Percentiles rank a stretch among this genome's conserved stretches.
Evolutionary conservation across 805 yeast species (phyloP).

Genomic region (Starmerella davenportii): DNA sequence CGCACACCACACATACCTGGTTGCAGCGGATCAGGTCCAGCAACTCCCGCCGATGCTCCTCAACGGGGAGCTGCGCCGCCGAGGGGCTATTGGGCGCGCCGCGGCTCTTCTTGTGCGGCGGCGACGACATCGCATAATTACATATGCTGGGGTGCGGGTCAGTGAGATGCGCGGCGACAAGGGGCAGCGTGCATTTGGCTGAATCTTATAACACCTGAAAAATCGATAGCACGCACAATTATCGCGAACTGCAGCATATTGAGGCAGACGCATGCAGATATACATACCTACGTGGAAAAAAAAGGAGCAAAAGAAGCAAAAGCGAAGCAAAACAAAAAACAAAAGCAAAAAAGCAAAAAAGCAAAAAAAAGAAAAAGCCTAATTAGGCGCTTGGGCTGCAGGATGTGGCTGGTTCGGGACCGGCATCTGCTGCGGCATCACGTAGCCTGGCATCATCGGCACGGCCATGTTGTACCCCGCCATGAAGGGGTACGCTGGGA

Average conservation of each 20-base stretch:
- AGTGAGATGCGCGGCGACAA: too few relatives aligned
- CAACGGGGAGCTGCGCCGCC: constrained; percentile 42
- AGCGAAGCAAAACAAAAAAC: neutral
- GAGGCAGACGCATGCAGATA: too few relatives aligned
- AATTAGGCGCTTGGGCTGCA: too few relatives aligned
- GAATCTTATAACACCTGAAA: too few relatives aligned
- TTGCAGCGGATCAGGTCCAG: constrained; percentile 47
- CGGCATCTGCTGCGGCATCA: too few relatives aligned
- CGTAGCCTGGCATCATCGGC: neutral
- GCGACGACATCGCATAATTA: neutral
- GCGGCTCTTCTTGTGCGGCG: neutral
- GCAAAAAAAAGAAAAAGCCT: too few relatives aligned
- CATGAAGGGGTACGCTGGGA: neutral
- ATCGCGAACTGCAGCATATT: too few relatives aligned
- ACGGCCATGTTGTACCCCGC: neutral
- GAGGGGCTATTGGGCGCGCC: neutral
- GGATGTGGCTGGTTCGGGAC: too few relatives aligned
- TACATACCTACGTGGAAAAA: neutral
- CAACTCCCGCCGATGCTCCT: constrained; percentile 39
- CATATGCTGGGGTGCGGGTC: too few relatives aligned
- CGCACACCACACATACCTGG: constrained; percentile 69
- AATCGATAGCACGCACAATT: too few relatives aligned
- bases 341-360: too few relatives aligned
- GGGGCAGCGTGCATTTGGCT: too few relatives aligned
- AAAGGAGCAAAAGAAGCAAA: neutral